phyloP scores from a whole-genome alignment of 2,329 filamentous ascomycete genomes.

The Macrophomina phaseolina region DNA sequence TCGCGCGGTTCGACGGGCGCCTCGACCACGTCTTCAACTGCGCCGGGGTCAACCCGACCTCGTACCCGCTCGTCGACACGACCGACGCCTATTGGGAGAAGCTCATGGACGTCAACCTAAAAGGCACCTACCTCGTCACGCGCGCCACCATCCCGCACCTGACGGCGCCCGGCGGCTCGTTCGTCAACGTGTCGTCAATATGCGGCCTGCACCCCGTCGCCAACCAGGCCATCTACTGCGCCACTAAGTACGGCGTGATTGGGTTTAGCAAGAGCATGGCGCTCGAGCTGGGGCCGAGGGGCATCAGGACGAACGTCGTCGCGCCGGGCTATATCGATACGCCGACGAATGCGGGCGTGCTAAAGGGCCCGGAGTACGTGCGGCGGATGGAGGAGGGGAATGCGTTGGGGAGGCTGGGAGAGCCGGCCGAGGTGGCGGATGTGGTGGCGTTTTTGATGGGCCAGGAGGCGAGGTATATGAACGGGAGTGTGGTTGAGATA shows the following conservation, averaged over 20 bases:
- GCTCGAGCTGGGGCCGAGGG: conserved; percentile 23
- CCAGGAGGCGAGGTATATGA: conserved; percentile 53
- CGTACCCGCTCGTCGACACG: conserved; percentile 88
- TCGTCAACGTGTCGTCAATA: conserved; percentile 95
- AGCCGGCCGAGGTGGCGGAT: conserved; percentile 56
- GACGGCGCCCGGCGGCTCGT: conserved; percentile 97
- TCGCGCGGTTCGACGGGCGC: conserved; percentile 82
- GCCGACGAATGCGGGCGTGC: conserved; percentile 56
- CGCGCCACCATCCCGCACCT: conserved; percentile 97
- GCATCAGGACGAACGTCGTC: conserved; percentile 26
- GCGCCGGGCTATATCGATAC: conserved; percentile 52
- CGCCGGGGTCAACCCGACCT: conserved; percentile 95
- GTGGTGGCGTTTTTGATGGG: conserved; percentile 57
- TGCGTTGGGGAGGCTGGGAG: conserved; percentile 51
- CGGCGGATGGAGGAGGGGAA: conserved; percentile 47
- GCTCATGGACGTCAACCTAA: conserved; percentile 89
- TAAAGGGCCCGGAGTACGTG: conserved; percentile 54
- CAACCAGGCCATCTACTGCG: conserved; percentile 96
- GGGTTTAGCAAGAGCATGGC: conserved; percentile 70
- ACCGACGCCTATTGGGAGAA: conserved; percentile 91
- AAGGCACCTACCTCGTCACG: conserved; percentile 94
- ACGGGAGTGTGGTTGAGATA: conserved; percentile 55
- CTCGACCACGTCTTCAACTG: conserved; percentile 98
- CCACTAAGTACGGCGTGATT: conserved; percentile 75
- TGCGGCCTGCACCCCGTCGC: conserved; percentile 99